Base-by-base conservation (phyloP, 805 yeast species). In the Saccharomyces eubayanus region DNA sequence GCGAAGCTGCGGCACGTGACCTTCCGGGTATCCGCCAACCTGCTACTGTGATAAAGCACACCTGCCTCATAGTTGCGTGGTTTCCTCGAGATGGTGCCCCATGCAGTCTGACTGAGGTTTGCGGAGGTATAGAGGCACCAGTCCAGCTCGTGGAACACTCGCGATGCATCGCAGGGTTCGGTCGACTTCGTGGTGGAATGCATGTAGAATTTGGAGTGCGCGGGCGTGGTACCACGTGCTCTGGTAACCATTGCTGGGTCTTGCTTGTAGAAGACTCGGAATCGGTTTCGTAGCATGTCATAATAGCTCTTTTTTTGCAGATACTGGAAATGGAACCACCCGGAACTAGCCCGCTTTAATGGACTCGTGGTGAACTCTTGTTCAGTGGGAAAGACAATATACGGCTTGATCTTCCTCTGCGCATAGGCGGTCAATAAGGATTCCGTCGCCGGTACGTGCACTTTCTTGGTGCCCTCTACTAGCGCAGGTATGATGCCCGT, bases 41-140 rank as follows among this genome's bases (percentile, higher is more conserved):
- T 36, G 12, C 24, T 16, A 36, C 43, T 72, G 28, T 69, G 72
- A 3, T 80, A 56, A 28, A 83, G 61, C 0, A 83, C 74, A 0
- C 87, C 87, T 1, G 76, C 75, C 62, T 83, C 88, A 65, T 72
- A 83, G 74, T 80, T 64, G 10, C 66, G 61, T n/a, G 75, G 72
- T 12, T 56, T 48, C 12, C 57, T 30, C 43, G 64, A 59, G 14
- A 72, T 70, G 5, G 64, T 69, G 0, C 96, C 96, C 96, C 96
- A 89, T 1, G 96, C 96, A 55, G 81, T 85, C 52, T 80, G 80
- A 31, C 91, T 84, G 45, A 87, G 62, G 62, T 89, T 89, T 31
- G 89, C 86, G 49, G 90, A 84, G 0, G 94, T 86, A 63, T 86
- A 73, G 5, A 86, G 65, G 20, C 83, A 77, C 95, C 96, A 89